Percentiles rank a stretch among this genome's conserved stretches.
These are phyloP conservation scores for Tuber umbilicatum DNA, from an alignment of 495 filamentous ascomycete species.

Conservation along the genomic window DNA sequence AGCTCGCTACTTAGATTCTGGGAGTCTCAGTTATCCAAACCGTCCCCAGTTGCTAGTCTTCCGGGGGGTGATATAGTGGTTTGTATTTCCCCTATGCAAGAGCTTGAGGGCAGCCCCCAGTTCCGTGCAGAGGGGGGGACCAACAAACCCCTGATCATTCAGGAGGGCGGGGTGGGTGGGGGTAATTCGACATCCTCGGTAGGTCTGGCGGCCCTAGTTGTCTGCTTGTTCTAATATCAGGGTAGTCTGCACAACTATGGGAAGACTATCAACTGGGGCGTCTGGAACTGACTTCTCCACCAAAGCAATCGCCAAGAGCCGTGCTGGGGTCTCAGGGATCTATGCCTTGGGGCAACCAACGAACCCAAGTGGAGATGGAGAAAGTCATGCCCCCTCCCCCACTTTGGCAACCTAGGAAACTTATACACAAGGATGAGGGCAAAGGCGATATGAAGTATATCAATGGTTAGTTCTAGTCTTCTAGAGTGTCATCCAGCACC, in stretches of 20 bases:
- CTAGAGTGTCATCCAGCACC: background rate
- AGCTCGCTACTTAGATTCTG: constrained; percentile 2
- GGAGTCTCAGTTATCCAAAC: background rate
- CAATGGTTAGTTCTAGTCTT: background rate
- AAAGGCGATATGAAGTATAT: background rate
- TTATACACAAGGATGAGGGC: background rate
- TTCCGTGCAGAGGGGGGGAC: background rate
- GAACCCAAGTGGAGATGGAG: background rate
- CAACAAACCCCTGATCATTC: background rate
- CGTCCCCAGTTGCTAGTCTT: background rate
- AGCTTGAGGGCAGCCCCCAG: background rate
- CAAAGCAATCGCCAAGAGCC: background rate
- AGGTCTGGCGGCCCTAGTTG: background rate
- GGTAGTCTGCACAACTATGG: background rate
- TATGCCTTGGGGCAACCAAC: background rate
- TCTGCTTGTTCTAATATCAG: background rate
- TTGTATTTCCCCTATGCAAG: background rate
- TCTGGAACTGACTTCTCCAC: background rate
- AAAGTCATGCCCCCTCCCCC: background rate
- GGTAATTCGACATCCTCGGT: background rate
- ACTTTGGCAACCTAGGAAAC: background rate
- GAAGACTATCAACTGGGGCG: background rate
- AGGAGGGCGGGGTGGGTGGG: background rate
- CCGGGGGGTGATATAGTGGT: background rate
- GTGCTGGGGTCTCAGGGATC: background rate